Conservation (phyloP, 108 stramenopile species). For the Cyclostephanos tholiformis region DNA sequence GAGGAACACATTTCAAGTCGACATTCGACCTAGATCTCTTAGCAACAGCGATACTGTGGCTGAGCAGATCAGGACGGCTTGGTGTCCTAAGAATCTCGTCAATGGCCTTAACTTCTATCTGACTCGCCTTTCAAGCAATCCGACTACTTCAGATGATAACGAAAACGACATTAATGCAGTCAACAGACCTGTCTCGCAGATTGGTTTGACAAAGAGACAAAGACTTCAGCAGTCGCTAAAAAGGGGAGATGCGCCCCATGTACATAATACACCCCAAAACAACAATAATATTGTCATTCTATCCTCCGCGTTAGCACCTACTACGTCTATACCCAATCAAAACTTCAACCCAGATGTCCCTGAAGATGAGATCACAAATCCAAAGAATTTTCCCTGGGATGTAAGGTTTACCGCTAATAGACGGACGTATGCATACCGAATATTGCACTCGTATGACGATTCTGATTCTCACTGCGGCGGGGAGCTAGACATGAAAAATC, state of each 20-base stretch:
- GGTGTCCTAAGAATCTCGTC: constrained; percentile 48
- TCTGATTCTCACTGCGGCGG: constrained; percentile 12
- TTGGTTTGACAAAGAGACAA: constrained; percentile 19
- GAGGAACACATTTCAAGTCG: constrained; percentile 87
- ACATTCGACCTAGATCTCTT: constrained; percentile 48
- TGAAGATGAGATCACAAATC: constrained; percentile 39
- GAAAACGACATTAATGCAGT: constrained; percentile 18
- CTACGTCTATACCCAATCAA: constrained; percentile 35
- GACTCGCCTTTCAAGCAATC: constrained; percentile 26
- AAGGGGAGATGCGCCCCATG: constrained; percentile 1
- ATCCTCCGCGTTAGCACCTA: constrained; percentile 43
- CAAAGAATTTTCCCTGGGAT: constrained; percentile 69
- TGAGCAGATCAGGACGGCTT: not conserved
- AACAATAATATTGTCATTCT: constrained; percentile 39
- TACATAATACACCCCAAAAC: constrained; percentile 18
- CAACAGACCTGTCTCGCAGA: constrained; percentile 16
- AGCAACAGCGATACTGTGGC: not conserved
- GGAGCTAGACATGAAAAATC: no score
- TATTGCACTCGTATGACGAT: constrained; percentile 47
- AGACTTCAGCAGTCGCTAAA: constrained; percentile 6
- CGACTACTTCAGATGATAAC: not conserved
- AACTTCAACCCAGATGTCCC: constrained; percentile 40
- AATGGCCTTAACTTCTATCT: constrained; percentile 72
- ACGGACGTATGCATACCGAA: constrained; percentile 77
- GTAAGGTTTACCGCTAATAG: constrained; percentile 79